Evolutionary conservation across 768 basidiomycete species (phyloP).

Genomic region (Boletellus sp.): DNA sequence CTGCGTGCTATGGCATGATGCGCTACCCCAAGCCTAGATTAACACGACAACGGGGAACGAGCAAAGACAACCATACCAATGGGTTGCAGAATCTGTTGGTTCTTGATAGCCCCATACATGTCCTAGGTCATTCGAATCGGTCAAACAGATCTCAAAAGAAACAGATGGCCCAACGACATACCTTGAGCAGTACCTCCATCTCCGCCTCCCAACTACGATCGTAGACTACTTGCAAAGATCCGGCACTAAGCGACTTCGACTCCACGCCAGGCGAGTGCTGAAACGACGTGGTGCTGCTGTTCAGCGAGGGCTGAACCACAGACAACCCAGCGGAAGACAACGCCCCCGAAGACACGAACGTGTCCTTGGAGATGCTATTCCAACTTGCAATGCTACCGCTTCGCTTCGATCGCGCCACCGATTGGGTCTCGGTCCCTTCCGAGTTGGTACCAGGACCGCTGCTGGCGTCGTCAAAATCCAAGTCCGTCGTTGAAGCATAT

Average conservation of each 20-base stretch:
- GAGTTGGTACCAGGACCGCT: constrained; percentile 56
- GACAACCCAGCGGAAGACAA: constrained; percentile 34
- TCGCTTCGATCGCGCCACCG: constrained; percentile 56
- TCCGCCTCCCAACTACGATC: constrained; percentile 80
- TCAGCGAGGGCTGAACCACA: constrained; percentile 38
- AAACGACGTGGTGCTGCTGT: constrained; percentile 64
- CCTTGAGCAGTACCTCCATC: constrained; percentile 85
- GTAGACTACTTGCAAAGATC: constrained; percentile 41
- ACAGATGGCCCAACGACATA: constrained; percentile 21
- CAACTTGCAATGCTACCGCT: constrained; percentile 85
- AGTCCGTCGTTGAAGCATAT: constrained; percentile 56
- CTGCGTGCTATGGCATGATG: constrained; percentile 52
- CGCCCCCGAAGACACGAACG: constrained; percentile 39
- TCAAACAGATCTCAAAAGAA: background rate
- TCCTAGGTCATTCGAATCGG: constrained; percentile 49
- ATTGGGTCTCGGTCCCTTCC: constrained; percentile 52
- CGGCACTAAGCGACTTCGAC: constrained; percentile 31
- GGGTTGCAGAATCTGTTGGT: constrained; percentile 86
- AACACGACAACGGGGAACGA: constrained; percentile 44
- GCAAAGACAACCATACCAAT: constrained; percentile 39
- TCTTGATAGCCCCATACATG: constrained; percentile 91
- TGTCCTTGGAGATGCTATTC: constrained; percentile 72
- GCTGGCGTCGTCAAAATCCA: constrained; percentile 61
- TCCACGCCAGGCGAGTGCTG: constrained; percentile 46
- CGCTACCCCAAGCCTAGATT: constrained; percentile 49